Conservation (phyloP, 371 early-diverging fungal species). For the Rhizopus arrhizus region DNA sequence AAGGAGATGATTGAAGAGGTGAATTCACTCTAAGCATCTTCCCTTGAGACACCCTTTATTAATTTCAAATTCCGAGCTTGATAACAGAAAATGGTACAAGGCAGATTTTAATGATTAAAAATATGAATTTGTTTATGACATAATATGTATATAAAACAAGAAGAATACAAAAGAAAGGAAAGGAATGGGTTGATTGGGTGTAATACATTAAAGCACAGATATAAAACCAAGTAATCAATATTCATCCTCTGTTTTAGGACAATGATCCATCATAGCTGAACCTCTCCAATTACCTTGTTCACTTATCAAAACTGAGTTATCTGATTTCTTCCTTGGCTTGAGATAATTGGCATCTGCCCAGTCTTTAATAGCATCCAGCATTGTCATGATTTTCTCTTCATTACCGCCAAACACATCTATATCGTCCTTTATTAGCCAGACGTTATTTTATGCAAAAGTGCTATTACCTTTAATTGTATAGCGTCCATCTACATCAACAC, state of each 20-base stretch:
- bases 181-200: neutral
- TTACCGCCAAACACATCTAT: conserved; percentile 59
- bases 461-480: conserved; percentile 53
- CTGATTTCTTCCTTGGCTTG: conserved; percentile 9
- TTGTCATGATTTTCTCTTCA: conserved; percentile 51
- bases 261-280: conserved; percentile 29
- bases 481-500: conserved; percentile 54
- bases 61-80: too few relatives aligned
- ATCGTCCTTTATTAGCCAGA: neutral
- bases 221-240: neutral
- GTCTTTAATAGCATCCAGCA: conserved; percentile 54
- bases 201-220: neutral
- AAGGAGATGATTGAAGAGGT: neutral
- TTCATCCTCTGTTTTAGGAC: conserved; percentile 4
- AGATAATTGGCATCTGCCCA: conserved; percentile 32
- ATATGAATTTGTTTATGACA: neutral
- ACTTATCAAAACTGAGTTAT: conserved; percentile 19
- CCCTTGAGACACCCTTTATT: neutral
- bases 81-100: too few relatives aligned
- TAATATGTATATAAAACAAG: neutral
- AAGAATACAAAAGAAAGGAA: neutral
- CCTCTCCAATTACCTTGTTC: conserved; percentile 29
- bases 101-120: neutral
- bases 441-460: neutral
- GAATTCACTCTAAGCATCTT: neutral